These are phyloP conservation scores for Bacterosira constricta DNA, from an alignment of 108 stramenopile species.

Conservation along the genomic window DNA sequence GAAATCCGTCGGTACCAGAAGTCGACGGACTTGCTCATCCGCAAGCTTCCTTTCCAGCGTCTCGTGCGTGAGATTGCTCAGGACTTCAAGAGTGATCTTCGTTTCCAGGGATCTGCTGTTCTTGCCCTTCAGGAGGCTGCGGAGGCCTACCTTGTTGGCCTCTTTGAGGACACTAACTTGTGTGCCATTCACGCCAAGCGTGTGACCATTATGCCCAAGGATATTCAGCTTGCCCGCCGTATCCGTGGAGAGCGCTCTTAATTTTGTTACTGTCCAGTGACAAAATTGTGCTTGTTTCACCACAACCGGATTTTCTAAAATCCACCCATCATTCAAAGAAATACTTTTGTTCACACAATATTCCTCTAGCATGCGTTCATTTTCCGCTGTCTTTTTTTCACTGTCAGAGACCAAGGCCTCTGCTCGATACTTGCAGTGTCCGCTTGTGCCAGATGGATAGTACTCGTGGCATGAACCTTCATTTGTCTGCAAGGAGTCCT, in stretches of 20 bases:
- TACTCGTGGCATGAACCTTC: too few species aligned
- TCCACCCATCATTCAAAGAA: too few species aligned
- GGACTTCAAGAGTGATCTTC: not conserved
- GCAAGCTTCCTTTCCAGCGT: constrained; percentile 5
- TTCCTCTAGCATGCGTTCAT: too few species aligned
- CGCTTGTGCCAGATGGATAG: too few species aligned
- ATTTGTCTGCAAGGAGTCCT: too few species aligned
- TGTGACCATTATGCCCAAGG: not conserved
- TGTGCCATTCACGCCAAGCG: not conserved
- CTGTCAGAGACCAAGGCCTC: too few species aligned
- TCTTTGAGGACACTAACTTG: not conserved
- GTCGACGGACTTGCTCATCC: not conserved
- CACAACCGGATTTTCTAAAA: too few species aligned
- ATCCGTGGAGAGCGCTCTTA: not conserved
- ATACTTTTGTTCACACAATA: too few species aligned
- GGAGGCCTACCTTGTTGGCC: not conserved
- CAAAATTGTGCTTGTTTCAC: too few species aligned
- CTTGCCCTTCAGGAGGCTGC: constrained; percentile 1
- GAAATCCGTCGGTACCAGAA: constrained; percentile 91
- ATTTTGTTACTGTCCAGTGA: too few species aligned
- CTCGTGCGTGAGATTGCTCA: constrained; percentile 1
- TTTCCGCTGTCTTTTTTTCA: too few species aligned
- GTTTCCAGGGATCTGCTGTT: not conserved
- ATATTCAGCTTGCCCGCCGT: not conserved
- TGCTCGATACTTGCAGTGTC: too few species aligned